Evolutionary conservation across 306 rosid genomes (phyloP), one percentile per base, ranked within the genome.

Genomic region (Begonia masoniana): DNA sequence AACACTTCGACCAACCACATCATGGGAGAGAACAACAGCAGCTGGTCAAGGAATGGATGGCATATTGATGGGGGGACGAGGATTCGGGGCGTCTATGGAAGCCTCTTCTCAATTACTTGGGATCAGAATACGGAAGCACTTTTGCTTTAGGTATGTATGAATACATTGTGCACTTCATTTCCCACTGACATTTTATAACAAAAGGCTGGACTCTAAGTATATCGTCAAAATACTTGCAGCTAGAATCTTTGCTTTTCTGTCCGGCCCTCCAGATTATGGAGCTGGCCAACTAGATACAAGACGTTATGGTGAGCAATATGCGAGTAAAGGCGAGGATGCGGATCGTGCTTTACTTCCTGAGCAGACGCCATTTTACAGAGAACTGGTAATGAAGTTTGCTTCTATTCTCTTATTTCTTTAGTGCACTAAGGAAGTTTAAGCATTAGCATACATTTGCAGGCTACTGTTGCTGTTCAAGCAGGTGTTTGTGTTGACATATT

Each of bases 251-350:
- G 88, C 94, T 41, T 83, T 91, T 75, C 73, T 91, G 47, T 81
- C 96, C 36, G 97, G 96, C 41, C 92, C 96, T 68, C 96, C 96
- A 61, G 97, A 91, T 72, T 85, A 74, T 80, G 97, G 96, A 62
- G 80, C 96, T 60, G 97, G 97, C 56, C 87, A 78, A 54, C 76
- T 91, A 74, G 97, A 91, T 69, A 85, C 97, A 8, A 83, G 94
- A 55, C 74, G 96, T 36, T 91, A 91, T 56, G 96, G 97, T 53
- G 96, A 85, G 67, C 97, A 91, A 67, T 91, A 91, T 78, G 97
- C 97, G 45, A 91, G 96, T 81, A 85, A 83, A 75, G 78, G 97
- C 68, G 94, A 85, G 80, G 97, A 91, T 75, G 96, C 97, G 1
- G 97, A 91, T 56, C 88, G 82, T 52, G 96, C 95, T 66, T 75